Percentiles rank a stretch among this genome's conserved stretches.
Evolutionary conservation across 164 flowering plant genomes (phyloP).

Genomic region (Tinospora cordifolia): DNA sequence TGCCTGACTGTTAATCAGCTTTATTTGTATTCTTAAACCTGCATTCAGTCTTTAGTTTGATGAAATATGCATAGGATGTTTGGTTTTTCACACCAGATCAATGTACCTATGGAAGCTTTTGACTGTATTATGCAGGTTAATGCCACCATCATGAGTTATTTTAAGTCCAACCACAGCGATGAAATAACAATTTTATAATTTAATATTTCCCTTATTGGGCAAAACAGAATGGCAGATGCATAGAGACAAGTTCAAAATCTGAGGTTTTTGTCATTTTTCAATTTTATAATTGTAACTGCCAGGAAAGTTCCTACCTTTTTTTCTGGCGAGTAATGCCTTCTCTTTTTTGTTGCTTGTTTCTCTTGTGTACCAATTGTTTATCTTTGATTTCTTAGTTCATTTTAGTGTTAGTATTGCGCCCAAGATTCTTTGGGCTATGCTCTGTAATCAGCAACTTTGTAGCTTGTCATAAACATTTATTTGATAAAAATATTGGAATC

Average conservation of each 20-base stretch:
- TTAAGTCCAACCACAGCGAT: background rate
- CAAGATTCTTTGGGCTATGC: background rate
- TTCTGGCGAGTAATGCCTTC: background rate
- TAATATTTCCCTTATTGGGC: background rate
- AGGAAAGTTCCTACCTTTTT: background rate
- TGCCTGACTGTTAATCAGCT: too few species aligned
- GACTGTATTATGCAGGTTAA: background rate
- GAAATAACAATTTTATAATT: too few species aligned
- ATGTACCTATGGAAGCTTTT: background rate
- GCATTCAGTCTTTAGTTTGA: too few species aligned
- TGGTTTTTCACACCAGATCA: too few species aligned
- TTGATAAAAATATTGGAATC: too few species aligned
- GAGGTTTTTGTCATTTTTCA: background rate
- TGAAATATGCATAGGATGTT: too few species aligned
- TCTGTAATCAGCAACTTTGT: too few species aligned
- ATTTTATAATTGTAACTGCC: background rate
- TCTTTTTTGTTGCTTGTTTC: too few species aligned
- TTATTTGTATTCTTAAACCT: too few species aligned
- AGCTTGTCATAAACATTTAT: too few species aligned
- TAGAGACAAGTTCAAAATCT: background rate
- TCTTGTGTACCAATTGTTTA: too few species aligned
- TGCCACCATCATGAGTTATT: background rate
- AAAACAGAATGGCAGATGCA: background rate
- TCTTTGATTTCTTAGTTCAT: too few species aligned
- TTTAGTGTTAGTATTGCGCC: background rate